Base-by-base conservation (phyloP, 257 asterid species). In the Ehretia macrophylla region DNA sequence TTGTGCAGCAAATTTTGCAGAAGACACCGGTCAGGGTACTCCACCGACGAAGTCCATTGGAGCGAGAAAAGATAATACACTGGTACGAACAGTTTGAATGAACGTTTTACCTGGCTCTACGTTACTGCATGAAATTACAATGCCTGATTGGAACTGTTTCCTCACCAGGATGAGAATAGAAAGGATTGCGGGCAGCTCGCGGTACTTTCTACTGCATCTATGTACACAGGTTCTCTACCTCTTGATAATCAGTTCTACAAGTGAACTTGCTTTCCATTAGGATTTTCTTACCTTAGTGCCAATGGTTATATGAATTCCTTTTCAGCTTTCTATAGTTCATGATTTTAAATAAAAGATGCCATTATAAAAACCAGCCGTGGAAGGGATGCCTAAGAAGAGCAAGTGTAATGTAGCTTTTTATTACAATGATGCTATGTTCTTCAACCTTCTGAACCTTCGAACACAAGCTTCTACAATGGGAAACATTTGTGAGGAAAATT, bases 11-110 rank as follows among this genome's bases (percentile, higher is more conserved):
- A 79, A 81, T 88, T 56, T 20, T 75, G 74, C 99, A 92, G 85
- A 92, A 80, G 64, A 92, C 99, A n/a, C 99, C 99, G 32, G 37
- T 86, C 63, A 92, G 99, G 70, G 99, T 92, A 76, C 96, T 92
- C 59, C 99, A 92, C 60, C 96, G 97, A 59, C 84, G 99, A 76
- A 92, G 99, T 68, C 97, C 99, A 48, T 67, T 88, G 79, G 89
- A 70, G 70, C 94, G 97, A 38, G 95, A 83, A 72, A 86, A 66
- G 75, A 72, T 74, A 66, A 78, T 92, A 70, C 95, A 92, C 64
- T 88, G 99, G 96, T 92, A 85, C 13, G 69, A 59, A 69, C 44
- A 4, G 23, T 56, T 38, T 56, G 40, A 58, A 18, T 39, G 12
- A 58, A 58, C 35, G n/a, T 40, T 62, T 54, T 60, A 18, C 66